These are phyloP conservation scores for Scalesia atractyloides DNA, from an alignment of 129 eudicot species.

Conservation along the genomic window DNA sequence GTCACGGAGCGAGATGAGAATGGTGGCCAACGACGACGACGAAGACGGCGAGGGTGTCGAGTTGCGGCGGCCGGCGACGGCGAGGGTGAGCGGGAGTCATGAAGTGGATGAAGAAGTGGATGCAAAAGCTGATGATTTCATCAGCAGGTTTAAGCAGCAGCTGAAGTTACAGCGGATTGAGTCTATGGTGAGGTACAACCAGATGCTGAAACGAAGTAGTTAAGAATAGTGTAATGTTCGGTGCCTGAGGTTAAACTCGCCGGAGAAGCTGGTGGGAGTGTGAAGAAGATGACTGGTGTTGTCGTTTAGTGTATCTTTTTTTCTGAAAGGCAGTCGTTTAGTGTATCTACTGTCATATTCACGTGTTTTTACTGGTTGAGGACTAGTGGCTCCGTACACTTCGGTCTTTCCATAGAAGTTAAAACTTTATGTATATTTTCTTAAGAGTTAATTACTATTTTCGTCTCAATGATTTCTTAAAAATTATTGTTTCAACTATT, in stretches of 20 bases:
- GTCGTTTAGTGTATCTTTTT: no score
- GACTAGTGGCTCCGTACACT: no score
- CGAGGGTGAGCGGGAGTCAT: slow-evolving; percentile 22
- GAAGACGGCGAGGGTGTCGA: slow-evolving; percentile 30
- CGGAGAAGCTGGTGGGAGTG: slow-evolving; percentile 11
- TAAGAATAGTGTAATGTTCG: neutral
- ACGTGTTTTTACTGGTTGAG: no score
- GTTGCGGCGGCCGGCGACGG: slow-evolving; percentile 42
- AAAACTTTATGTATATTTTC: no score
- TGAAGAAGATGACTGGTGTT: no score
- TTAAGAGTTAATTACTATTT: no score
- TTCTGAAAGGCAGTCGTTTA: no score
- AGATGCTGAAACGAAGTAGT: slow-evolving; percentile 40
- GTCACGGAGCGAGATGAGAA: slow-evolving; percentile 43
- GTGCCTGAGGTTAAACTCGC: no score
- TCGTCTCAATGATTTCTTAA: no score
- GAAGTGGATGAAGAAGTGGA: slow-evolving; percentile 55
- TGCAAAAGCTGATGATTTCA: slow-evolving; percentile 66
- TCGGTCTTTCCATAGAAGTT: no score
- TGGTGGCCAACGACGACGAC: neutral
- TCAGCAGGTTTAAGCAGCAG: slow-evolving; percentile 64
- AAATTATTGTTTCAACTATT: no score
- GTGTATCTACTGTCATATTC: no score
- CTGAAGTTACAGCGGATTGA: slow-evolving; percentile 64
- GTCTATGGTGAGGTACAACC: slow-evolving; percentile 54